Base-by-base conservation (phyloP, 2,329 filamentous ascomycete species). In the Verticillium nonalfalfae region DNA sequence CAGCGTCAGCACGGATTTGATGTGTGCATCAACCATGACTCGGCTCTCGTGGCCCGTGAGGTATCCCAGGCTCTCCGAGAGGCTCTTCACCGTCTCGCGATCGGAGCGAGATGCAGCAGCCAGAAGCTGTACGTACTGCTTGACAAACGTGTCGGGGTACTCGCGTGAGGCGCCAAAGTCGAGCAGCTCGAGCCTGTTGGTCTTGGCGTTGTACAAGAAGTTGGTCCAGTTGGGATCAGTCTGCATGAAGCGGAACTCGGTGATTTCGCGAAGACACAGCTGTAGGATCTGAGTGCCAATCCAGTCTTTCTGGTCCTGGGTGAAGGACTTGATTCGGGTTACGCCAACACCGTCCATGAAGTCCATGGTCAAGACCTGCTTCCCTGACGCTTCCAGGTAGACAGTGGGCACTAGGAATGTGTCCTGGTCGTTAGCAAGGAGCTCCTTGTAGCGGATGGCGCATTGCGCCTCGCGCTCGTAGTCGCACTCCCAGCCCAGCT, bases 211-310 rank as follows among this genome's bases (percentile, higher is more conserved):
- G 81, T 92, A 99, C 21, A 98, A 82, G 75, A 99, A 99, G 76
- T 99, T 99, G 38, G 94, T 98, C 95, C 95, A 99, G 80, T 99
- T 99, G 50, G 95, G 95, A 72, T 99, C 95, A 5, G 95, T 99
- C 78, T 99, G 95, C 95, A 99, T 99, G 79, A 96, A 98, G 63
- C 83, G 88, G 84, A 97, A 98, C 75, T 97, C 92, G 66, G 89
- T 89, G 68, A 98, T 94, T 77, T 98, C 95, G 62, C 93, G 89
- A 45, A 98, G 83, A 72, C 93, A 98, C 11, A 99, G 87, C 4
- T 93, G 90, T 59, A 98, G 84, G 66, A 98, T 91, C 70, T 98
- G 91, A 0, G 92, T 95, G 59, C 95, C 95, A 70, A 99, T 96
- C 91, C 93, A 97, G 78, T 99, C 93, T 63, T 89, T 87, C 74